These are phyloP conservation scores for Gossypium raimondii DNA, from an alignment of 345 rosid species.

Conservation along the genomic window DNA sequence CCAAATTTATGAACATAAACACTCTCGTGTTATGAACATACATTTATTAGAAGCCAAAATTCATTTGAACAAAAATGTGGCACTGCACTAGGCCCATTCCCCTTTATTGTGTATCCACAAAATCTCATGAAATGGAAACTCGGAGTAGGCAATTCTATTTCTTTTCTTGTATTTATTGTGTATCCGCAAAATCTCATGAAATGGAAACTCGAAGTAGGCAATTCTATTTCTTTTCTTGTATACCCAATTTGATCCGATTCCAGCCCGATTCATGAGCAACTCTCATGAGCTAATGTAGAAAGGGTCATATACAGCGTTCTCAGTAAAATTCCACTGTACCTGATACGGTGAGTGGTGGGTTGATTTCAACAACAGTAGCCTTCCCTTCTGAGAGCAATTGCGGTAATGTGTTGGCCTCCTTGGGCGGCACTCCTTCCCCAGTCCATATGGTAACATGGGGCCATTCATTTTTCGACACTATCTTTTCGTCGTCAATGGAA, in stretches of 20 bases:
- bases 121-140: constrained; percentile 25
- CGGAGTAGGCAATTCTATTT: not conserved
- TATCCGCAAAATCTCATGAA: constrained; percentile 27
- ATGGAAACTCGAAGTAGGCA: constrained; percentile 3
- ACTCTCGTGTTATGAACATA: not conserved
- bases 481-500: constrained; percentile 56
- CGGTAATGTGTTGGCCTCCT: constrained; percentile 71
- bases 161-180: not conserved
- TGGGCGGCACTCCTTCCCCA: constrained; percentile 55
- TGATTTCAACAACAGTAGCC: constrained; percentile 58
- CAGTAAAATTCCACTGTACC: constrained; percentile 74
- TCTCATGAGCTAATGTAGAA: not conserved
- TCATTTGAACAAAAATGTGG: not conserved
- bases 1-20: not conserved
- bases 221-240: not conserved
- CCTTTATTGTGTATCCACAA: constrained; percentile 13
- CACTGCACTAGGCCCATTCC: not conserved
- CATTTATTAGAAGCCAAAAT: not conserved
- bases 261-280: constrained; percentile 12
- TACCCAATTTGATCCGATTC: not conserved
- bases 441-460: constrained; percentile 93
- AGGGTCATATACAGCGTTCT: constrained; percentile 1
- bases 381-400: constrained; percentile 63
- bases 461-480: constrained; percentile 71
- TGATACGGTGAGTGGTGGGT: constrained; percentile 54